Evolutionary conservation across 306 rosid species (phyloP).

Genomic region (Pyrus betulifolia): DNA sequence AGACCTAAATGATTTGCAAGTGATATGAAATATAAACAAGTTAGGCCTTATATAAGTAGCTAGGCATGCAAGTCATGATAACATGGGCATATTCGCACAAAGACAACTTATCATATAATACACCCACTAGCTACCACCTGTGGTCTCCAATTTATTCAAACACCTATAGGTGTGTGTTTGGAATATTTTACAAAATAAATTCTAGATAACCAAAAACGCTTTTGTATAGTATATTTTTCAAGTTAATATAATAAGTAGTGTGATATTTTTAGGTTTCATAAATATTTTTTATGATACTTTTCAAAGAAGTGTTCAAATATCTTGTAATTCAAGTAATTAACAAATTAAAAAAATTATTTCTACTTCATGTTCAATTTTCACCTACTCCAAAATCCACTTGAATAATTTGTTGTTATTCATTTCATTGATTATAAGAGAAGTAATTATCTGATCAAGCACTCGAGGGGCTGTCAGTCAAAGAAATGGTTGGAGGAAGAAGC

Average conservation of each 20-base stretch:
- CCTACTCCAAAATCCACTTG: not conserved
- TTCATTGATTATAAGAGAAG: not conserved
- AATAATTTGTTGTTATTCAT: not conserved
- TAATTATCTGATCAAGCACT: not conserved
- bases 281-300: not conserved
- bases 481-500: conserved; percentile 8
- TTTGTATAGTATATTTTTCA: not conserved
- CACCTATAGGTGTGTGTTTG: not conserved
- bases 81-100: not conserved
- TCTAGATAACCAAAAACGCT: not conserved
- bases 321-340: not conserved
- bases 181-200: not conserved
- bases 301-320: not conserved
- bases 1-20: not conserved
- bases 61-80: not conserved
- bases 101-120: not conserved
- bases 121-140: not conserved
- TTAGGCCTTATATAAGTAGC: not conserved
- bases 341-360: not conserved
- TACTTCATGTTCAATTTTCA: too few relatives aligned
- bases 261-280: not conserved
- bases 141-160: not conserved
- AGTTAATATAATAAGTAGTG: not conserved
- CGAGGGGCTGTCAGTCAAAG: not conserved
- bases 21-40: not conserved